Conservation (phyloP, 2,329 filamentous ascomycete genomes). For the Metarhizium sp. region DNA sequence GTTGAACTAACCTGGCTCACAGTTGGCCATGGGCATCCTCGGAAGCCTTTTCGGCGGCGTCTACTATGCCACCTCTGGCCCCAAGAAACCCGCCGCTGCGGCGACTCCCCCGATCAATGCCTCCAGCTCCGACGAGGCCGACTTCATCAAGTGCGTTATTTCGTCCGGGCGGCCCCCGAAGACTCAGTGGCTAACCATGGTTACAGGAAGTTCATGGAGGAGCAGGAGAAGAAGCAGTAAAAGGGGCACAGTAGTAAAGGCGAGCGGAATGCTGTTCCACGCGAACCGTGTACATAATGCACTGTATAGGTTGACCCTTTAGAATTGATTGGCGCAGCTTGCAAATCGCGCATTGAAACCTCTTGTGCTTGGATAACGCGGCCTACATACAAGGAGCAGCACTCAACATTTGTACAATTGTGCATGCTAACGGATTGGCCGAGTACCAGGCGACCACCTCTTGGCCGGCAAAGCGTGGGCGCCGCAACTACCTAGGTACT, state of each 20-base stretch:
- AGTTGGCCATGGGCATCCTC: constrained; percentile 52
- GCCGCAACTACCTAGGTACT: no score
- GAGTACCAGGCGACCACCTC: background rate
- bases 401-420: background rate
- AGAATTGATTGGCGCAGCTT: background rate
- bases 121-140: constrained; percentile 51
- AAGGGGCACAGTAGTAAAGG: constrained; percentile 15
- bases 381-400: background rate
- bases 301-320: background rate
- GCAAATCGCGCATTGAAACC: background rate
- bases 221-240: constrained; percentile 33
- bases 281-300: constrained; percentile 24
- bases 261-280: constrained; percentile 17
- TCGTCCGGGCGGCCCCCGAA: constrained; percentile 4
- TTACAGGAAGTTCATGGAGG: constrained; percentile 29
- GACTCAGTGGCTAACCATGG: background rate
- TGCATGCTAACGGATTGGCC: background rate
- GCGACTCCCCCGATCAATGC: constrained; percentile 52
- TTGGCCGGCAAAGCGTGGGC: background rate
- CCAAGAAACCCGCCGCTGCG: constrained; percentile 33
- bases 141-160: constrained; percentile 53
- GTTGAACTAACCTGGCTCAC: constrained; percentile 6
- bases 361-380: background rate
- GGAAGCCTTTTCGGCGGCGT: constrained; percentile 38
- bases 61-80: constrained; percentile 34